Percentiles rank a stretch among this genome's conserved stretches.
These are phyloP conservation scores for Rhododendron ferrugineum DNA, from an alignment of 148 eudicot species.

Conservation along the genomic window DNA sequence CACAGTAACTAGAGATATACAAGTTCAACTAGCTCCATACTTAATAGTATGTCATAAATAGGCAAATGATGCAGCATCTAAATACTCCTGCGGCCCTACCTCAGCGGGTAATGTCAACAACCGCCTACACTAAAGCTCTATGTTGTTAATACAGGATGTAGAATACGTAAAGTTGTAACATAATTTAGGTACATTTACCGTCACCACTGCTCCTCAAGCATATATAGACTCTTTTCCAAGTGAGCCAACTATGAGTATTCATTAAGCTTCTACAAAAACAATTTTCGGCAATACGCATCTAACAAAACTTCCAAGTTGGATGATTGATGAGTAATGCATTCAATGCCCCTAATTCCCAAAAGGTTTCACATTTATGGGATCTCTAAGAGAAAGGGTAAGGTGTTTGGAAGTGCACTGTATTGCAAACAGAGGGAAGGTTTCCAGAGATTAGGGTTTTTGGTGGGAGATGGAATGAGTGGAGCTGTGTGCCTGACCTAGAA, in stretches of 20 bases:
- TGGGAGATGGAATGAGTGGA: background rate
- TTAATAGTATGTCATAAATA: background rate
- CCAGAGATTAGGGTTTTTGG: background rate
- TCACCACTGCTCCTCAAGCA: background rate
- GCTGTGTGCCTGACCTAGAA: background rate
- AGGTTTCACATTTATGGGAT: background rate
- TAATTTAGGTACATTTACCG: background rate
- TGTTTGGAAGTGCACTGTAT: background rate
- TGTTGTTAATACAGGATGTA: background rate
- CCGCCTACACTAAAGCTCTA: background rate
- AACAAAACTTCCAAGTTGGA: background rate
- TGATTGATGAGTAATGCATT: background rate
- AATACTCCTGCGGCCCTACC: background rate
- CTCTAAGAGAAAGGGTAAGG: background rate
- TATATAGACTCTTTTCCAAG: background rate
- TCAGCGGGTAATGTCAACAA: background rate
- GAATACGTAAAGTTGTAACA: background rate
- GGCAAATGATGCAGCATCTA: background rate
- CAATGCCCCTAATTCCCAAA: background rate
- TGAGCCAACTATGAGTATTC: background rate
- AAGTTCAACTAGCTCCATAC: background rate
- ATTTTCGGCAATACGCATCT: no score
- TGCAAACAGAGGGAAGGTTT: background rate
- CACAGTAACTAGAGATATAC: background rate
- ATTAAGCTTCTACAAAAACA: background rate